phyloP scores from a whole-genome alignment of 1,139 yeast genomes.

The Geotrichum siamense region DNA sequence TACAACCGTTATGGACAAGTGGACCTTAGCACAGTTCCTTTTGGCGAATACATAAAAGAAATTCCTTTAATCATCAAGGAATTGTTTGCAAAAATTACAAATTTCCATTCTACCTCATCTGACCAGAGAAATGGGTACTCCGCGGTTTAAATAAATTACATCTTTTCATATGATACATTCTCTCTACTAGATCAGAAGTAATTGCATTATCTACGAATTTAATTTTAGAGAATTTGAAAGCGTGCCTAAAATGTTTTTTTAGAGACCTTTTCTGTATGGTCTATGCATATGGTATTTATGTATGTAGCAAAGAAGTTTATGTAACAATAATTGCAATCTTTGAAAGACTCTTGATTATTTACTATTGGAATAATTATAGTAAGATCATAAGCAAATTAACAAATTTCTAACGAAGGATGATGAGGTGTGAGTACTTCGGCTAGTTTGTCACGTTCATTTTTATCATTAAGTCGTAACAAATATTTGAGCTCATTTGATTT shows the following conservation, averaged over 20 bases:
- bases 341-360: no score
- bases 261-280: no score
- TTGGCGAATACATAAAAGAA: constrained; percentile 53
- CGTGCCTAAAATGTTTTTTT: no score
- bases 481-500: constrained; percentile 5
- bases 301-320: no score
- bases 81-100: constrained; percentile 59
- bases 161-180: no score
- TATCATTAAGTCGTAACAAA: constrained; percentile 5
- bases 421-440: neutral
- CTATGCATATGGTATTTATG: no score
- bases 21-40: constrained; percentile 40
- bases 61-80: constrained; percentile 74
- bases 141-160: constrained; percentile 67
- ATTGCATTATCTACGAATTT: no score
- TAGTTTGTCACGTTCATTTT: constrained; percentile 7
- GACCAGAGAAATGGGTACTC: constrained; percentile 75
- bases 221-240: no score
- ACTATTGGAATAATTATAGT: neutral
- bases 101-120: constrained; percentile 66
- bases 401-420: neutral
- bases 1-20: constrained; percentile 35
- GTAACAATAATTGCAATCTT: no score
- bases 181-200: no score
- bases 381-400: neutral